A percentile compares a stretch with the other conserved stretches of the same genome.
These are phyloP conservation scores for Skeletonema grethae DNA, from an alignment of 108 stramenopile genomes.

Conservation along the genomic window DNA sequence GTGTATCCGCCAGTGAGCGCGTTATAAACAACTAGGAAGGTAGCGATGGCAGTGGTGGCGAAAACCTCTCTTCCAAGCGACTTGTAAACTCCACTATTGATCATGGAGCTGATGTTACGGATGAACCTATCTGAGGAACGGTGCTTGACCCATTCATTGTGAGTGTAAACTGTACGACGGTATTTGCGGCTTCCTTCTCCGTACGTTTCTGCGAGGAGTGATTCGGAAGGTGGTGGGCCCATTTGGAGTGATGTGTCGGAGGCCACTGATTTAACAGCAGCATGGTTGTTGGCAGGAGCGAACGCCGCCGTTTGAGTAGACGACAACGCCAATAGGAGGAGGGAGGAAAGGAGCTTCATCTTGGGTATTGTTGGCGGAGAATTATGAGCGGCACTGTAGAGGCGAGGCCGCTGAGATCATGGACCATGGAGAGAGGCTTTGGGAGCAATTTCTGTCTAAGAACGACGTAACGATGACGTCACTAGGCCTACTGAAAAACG, in stretches of 20 bases:
- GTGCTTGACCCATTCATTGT: constrained; percentile 72
- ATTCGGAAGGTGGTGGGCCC: not conserved
- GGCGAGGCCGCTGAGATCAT: not conserved
- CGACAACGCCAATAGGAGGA: constrained; percentile 31
- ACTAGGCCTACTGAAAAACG: not conserved
- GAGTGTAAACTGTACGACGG: constrained; percentile 76
- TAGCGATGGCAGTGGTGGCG: constrained; percentile 39
- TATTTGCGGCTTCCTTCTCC: constrained; percentile 61
- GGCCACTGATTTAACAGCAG: not conserved
- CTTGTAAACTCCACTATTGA: constrained; percentile 58
- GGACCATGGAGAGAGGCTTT: not conserved
- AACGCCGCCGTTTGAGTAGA: constrained; percentile 17
- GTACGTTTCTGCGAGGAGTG: constrained; percentile 16
- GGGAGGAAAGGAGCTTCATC: constrained; percentile 31
- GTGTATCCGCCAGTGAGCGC: constrained; percentile 43
- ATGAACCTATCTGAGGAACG: constrained; percentile 58
- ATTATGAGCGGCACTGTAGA: not conserved
- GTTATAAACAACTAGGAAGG: constrained; percentile 51
- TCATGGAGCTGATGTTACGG: constrained; percentile 40
- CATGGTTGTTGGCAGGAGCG: constrained; percentile 12
- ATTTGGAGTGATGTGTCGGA: not conserved
- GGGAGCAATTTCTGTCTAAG: not conserved
- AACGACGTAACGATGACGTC: constrained; percentile 1
- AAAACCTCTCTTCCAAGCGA: constrained; percentile 38
- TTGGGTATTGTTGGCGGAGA: not conserved